Evolutionary conservation across 2,329 filamentous ascomycete species (phyloP), one percentile per base, ranked within the genome.

Genomic region (Zarea fungicola): DNA sequence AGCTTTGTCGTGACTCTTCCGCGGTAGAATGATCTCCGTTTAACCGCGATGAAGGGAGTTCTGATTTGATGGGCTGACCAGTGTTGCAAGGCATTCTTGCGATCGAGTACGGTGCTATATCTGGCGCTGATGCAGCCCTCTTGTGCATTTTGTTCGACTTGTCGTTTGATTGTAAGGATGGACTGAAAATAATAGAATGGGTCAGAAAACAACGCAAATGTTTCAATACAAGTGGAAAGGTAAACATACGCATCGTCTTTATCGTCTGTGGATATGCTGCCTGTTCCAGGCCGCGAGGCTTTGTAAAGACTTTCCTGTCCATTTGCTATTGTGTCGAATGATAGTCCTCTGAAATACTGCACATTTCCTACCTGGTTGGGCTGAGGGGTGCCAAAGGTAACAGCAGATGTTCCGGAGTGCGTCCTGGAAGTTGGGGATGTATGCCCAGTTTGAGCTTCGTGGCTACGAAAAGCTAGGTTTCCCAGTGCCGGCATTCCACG

Each of bases 391-490:
- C 71, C 71, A 19, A 75, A 65, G 0, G 75, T 79, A 36, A 73
- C 65, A 1, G 77, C 80, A 2, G 77, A 79, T 42, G 77, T 68
- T 31, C 76, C 68, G 2, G 77, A 80, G 56, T 80, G 75, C 1
- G 68, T 65, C 13, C 65, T 62, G 1, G 74, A 76, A 1, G 66
- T 69, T 3, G 75, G 72, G 3, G 74, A 73, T 16, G 69, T 68
- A 56, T 72, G 73, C 2, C 72, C 76, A 3, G 75, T 75, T 14
- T 77, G 60, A 48, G 73, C 80, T 65, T 75, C 76, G 46, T 71
- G 68, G 54, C 76, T 80, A 55, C 74, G 71, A 1, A 76, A 78
- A 48, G 11, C 29, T 23, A 25, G 37, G 68, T 69, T 56, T 68
- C 73, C 61, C 74, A 72, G 37, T 42, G 35, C 32, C 23, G 23